phyloP scores from a whole-genome alignment of 768 basidiomycete genomes.

The Paxillus involutus region DNA sequence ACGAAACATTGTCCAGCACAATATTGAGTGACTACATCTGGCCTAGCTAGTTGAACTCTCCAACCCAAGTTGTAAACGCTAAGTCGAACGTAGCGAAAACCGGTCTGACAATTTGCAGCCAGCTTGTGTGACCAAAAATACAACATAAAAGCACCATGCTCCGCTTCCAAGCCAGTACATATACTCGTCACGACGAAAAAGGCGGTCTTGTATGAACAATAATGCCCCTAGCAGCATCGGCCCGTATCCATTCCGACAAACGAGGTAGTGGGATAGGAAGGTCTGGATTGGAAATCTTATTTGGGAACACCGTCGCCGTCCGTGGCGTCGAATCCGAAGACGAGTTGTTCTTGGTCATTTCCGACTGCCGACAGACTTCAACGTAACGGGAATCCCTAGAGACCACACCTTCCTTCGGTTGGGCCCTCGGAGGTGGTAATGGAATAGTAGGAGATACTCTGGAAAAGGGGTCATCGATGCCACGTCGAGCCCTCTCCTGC shows the following conservation, averaged over 20 bases:
- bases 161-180: neutral
- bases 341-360: conserved; percentile 23
- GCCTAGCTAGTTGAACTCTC: no score
- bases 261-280: conserved; percentile 54
- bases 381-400: conserved; percentile 35
- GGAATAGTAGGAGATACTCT: conserved; percentile 25
- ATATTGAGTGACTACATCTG: no score
- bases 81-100: no score
- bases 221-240: conserved; percentile 34
- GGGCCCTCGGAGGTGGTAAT: conserved; percentile 33
- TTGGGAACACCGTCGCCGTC: conserved; percentile 37
- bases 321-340: conserved; percentile 13
- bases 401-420: conserved; percentile 18
- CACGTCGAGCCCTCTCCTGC: conserved; percentile 43
- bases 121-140: neutral
- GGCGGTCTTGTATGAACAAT: conserved; percentile 20
- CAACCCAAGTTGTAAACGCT: no score
- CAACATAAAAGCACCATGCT: neutral
- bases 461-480: conserved; percentile 56
- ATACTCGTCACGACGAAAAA: conserved; percentile 12
- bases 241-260: conserved; percentile 53
- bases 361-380: conserved; percentile 26
- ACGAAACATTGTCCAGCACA: no score
- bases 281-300: conserved; percentile 45
- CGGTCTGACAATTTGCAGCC: neutral